Evolutionary conservation across 305 asterid genomes (phyloP), one percentile per base, ranked within the genome.

Genomic region (Ilex paraguariensis): DNA sequence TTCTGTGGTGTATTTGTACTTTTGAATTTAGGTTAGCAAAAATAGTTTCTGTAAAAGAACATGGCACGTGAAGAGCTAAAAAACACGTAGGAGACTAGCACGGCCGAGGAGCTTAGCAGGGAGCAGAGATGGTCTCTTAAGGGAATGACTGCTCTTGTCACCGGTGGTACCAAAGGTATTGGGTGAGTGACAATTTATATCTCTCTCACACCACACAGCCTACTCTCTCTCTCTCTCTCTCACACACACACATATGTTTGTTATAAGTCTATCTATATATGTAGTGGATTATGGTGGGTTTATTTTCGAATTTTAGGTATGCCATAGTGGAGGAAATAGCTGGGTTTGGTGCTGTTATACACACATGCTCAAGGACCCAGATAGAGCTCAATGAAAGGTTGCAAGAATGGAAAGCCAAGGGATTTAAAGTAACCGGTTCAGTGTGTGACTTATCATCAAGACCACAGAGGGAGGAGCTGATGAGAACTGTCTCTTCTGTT

Each of bases 261-360:
- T 17, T 17, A 17, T 17, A 17, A 17, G 21, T 17, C 21, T 17
- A 17, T 17, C 21, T 17, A 17, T 17, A 17, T 17, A 17, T 17
- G 21, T 0, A 17, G 6, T 53, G 14, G 53, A 13, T 57, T 57
- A 15, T 17, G 10, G 6, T 48, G 21, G 53, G 53, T 48, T 48
- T 11, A 10, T 11, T 7, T 7, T 0, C 4, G 15, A 48, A 13
- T 51, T 62, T 15, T 13, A 90, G 97, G 57, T 54, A 77, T 69
- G 88, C 95, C 57, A 87, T 87, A 56, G 86, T 90, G 2, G 95
- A 87, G 67, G 97, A 90, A 79, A 80, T 90, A 30, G 90, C 87
- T 0, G 85, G 79, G 54, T 83, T 87, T 52, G 97, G 97, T 3
- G 97, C 97, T 2, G 62, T 50, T n/a, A 48, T 48, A 48, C 42